Evolutionary conservation across 805 yeast genomes (phyloP).

Genomic region (Lachancea dasiensis): DNA sequence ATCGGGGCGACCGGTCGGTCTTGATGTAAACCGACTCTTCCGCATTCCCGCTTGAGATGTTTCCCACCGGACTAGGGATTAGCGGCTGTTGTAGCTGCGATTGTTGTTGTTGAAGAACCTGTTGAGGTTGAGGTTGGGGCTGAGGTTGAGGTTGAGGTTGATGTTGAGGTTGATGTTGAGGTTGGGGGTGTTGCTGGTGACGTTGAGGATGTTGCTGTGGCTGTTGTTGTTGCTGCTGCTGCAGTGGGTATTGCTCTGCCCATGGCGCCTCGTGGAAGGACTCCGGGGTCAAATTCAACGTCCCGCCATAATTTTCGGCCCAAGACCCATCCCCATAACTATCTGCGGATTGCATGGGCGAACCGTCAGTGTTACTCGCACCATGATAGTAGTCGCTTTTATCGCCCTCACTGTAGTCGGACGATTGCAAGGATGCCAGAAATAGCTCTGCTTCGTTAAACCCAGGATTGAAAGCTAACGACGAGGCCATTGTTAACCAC

Average conservation of each 20-base stretch:
- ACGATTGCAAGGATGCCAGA: slow-evolving; percentile 11
- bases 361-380: not conserved
- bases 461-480: slow-evolving; percentile 4
- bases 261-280: slow-evolving; percentile 13
- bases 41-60: too few relatives aligned
- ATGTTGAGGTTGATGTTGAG: slow-evolving; percentile 2
- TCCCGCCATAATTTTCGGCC: not conserved
- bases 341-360: slow-evolving; percentile 1
- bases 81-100: too few relatives aligned
- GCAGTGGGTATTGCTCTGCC: not conserved
- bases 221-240: slow-evolving; percentile 5
- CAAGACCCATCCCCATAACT: not conserved
- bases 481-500: not conserved
- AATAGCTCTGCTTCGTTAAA: slow-evolving; percentile 12
- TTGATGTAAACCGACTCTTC: not conserved
- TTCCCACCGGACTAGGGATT: too few relatives aligned
- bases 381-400: slow-evolving; percentile 6
- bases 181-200: slow-evolving; percentile 10
- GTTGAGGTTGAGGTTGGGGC: slow-evolving; percentile 7
- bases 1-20: slow-evolving; percentile 4
- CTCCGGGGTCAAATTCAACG: slow-evolving; percentile 15
- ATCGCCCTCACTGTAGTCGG: slow-evolving; percentile 11
- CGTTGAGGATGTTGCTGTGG: slow-evolving; percentile 8
- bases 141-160: slow-evolving; percentile 7
- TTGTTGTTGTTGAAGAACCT: slow-evolving; percentile 5